Conservation (phyloP, 805 yeast species). For the Yarrowia sp. region DNA sequence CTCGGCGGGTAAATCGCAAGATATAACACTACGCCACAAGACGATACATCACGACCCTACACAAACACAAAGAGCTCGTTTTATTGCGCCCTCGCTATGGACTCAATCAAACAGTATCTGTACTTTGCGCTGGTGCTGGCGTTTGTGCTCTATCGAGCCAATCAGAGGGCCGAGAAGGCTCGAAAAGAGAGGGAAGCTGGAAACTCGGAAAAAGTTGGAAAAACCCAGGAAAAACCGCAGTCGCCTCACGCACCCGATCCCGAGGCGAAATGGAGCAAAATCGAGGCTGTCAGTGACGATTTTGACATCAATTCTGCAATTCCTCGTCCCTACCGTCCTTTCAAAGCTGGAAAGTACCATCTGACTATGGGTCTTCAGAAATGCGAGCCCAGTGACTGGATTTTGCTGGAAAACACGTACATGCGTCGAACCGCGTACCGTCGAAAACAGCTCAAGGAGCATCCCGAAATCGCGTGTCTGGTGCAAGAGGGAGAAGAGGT, state of each 20-base stretch:
- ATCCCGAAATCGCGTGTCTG: conserved; percentile 47
- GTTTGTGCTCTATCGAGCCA: conserved; percentile 11
- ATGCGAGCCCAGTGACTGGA: conserved; percentile 60
- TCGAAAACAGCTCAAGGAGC: conserved; percentile 48
- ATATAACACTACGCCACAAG: too few relatives aligned
- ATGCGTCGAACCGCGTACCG: conserved; percentile 55
- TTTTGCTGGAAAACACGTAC: conserved; percentile 69
- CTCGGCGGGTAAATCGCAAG: neutral
- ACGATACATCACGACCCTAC: neutral
- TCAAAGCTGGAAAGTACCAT: conserved; percentile 65
- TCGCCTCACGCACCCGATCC: conserved; percentile 1
- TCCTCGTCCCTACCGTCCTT: conserved; percentile 55
- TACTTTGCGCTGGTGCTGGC: conserved; percentile 19
- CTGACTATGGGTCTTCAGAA: conserved; percentile 68
- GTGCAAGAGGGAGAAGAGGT: conserved; percentile 48
- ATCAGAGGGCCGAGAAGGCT: conserved; percentile 11
- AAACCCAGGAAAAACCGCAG: neutral
- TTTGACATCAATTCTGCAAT: neutral
- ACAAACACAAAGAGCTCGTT: too few relatives aligned
- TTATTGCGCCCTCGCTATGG: too few relatives aligned
- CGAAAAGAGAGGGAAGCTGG: neutral
- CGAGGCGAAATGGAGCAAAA: neutral
- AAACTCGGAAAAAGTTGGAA: too few relatives aligned
- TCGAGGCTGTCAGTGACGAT: neutral
- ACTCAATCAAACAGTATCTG: neutral